Conservation (phyloP, 345 rosid genomes). For the Camelina hispida region DNA sequence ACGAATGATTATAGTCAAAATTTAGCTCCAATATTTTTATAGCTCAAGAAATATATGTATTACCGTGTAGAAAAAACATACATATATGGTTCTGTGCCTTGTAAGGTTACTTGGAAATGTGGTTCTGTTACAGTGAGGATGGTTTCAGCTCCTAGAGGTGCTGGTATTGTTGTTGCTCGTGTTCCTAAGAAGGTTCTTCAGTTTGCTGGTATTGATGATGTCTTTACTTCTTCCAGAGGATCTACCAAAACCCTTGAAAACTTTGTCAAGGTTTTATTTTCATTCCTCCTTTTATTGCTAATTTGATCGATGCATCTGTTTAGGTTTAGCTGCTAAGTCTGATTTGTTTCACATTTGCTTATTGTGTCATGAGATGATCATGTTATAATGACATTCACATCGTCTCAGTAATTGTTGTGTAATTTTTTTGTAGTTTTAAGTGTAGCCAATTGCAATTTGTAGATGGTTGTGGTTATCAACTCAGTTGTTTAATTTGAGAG, state of each 20-base stretch:
- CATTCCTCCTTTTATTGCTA: background rate
- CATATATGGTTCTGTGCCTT: slow-evolving; percentile 50
- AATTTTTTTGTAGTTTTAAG: background rate
- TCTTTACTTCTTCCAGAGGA: slow-evolving; percentile 73
- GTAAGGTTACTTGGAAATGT: slow-evolving; percentile 81
- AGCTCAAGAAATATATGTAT: too few relatives aligned
- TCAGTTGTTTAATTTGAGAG: background rate
- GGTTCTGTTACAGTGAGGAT: slow-evolving; percentile 73
- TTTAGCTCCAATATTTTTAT: too few relatives aligned
- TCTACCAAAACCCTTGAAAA: slow-evolving; percentile 82
- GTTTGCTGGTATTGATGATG: slow-evolving; percentile 81
- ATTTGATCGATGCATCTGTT: background rate
- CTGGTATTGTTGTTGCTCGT: slow-evolving; percentile 76
- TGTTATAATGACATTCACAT: background rate
- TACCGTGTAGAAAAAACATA: too few relatives aligned
- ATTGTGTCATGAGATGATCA: background rate
- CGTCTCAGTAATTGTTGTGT: background rate
- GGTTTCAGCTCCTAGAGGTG: slow-evolving; percentile 83
- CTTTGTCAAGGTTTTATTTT: slow-evolving; percentile 61
- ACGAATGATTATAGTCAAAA: too few relatives aligned
- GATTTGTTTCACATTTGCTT: background rate
- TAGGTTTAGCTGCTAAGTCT: background rate
- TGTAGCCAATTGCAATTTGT: background rate
- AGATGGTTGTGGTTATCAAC: background rate
- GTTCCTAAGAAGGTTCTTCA: slow-evolving; percentile 82